Conservation (phyloP, 805 yeast genomes). For the Yarrowia sp. region DNA sequence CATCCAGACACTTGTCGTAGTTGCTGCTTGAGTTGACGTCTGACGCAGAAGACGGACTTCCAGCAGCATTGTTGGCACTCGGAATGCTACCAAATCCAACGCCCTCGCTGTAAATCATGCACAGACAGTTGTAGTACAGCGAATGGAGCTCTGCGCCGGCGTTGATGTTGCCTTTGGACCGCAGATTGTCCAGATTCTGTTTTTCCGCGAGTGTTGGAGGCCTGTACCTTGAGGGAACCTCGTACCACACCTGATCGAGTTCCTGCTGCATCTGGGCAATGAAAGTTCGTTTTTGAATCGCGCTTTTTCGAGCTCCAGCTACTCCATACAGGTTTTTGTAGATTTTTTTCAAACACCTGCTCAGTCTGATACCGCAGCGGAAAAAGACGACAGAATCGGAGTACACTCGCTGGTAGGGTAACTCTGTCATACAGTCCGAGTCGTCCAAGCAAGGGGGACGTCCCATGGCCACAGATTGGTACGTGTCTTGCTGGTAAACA, state of each 20-base stretch:
- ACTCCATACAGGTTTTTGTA: constrained; percentile 27
- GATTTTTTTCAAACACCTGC: constrained; percentile 9
- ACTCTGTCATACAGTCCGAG: constrained; percentile 27
- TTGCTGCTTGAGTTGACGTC: constrained; percentile 13
- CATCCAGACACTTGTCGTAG: constrained; percentile 30
- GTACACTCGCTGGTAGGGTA: constrained; percentile 23
- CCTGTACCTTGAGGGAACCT: constrained; percentile 19
- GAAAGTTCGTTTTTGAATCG: constrained; percentile 4
- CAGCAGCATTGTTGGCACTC: constrained; percentile 14
- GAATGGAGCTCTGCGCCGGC: constrained; percentile 30
- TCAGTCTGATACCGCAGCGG: constrained; percentile 15
- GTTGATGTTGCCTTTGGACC: constrained; percentile 33
- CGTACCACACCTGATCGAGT: constrained; percentile 32
- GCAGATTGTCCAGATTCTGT: constrained; percentile 29
- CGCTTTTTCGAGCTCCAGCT: constrained; percentile 16
- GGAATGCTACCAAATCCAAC: constrained; percentile 21
- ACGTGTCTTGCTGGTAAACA: constrained; percentile 26
- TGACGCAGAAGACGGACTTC: constrained; percentile 12
- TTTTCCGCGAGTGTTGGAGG: constrained; percentile 27
- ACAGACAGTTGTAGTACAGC: constrained; percentile 27
- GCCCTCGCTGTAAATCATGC: constrained; percentile 23
- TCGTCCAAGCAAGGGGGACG: constrained; percentile 26
- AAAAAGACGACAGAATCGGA: constrained; percentile 20
- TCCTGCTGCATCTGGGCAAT: constrained; percentile 36
- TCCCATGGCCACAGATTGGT: constrained; percentile 28